These are phyloP conservation scores for Rhizopus delemar DNA, from an alignment of 371 early-diverging fungal genomes.

Conservation along the genomic window DNA sequence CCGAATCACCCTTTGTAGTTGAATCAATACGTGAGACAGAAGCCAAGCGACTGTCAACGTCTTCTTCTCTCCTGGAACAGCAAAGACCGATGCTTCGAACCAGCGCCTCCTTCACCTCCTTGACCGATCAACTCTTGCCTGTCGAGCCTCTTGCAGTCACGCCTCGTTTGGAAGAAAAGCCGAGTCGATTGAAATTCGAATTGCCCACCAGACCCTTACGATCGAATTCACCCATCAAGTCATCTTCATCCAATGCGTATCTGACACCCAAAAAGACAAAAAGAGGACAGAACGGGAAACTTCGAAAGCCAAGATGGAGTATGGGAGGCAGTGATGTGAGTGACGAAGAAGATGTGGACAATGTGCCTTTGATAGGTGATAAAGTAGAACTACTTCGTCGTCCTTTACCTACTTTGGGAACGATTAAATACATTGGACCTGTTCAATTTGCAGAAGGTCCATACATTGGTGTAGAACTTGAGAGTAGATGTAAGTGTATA, in stretches of 20 bases:
- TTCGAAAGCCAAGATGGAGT: slow-evolving; percentile 28
- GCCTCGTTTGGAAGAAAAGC: not conserved
- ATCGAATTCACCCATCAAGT: slow-evolving; percentile 19
- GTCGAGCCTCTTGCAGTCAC: slow-evolving; percentile 8
- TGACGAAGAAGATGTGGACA: slow-evolving; percentile 21
- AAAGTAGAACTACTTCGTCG: slow-evolving; percentile 27
- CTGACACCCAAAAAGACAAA: slow-evolving; percentile 5
- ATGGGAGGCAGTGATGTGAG: slow-evolving; percentile 21
- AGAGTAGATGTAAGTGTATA: slow-evolving; percentile 32
- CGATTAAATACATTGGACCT: slow-evolving; percentile 33
- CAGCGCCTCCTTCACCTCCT: slow-evolving; percentile 24
- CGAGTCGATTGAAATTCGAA: slow-evolving; percentile 23
- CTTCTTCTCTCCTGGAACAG: slow-evolving; percentile 3
- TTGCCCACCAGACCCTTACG: slow-evolving; percentile 20
- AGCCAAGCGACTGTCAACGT: not conserved
- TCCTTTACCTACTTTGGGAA: slow-evolving; percentile 31
- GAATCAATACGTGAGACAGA: not conserved
- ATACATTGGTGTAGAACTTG: slow-evolving; percentile 35
- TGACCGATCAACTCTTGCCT: slow-evolving; percentile 24
- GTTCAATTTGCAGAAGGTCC: slow-evolving; percentile 31
- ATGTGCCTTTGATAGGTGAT: slow-evolving; percentile 22
- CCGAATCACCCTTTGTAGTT: slow-evolving; percentile 10
- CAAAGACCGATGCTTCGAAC: slow-evolving; percentile 18
- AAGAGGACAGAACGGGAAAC: slow-evolving; percentile 5
- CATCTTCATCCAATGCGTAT: not conserved